Percentiles rank a stretch among this genome's conserved stretches.
phyloP scores from a whole-genome alignment of 2,329 filamentous ascomycete genomes.

The Botrytis aclada region DNA sequence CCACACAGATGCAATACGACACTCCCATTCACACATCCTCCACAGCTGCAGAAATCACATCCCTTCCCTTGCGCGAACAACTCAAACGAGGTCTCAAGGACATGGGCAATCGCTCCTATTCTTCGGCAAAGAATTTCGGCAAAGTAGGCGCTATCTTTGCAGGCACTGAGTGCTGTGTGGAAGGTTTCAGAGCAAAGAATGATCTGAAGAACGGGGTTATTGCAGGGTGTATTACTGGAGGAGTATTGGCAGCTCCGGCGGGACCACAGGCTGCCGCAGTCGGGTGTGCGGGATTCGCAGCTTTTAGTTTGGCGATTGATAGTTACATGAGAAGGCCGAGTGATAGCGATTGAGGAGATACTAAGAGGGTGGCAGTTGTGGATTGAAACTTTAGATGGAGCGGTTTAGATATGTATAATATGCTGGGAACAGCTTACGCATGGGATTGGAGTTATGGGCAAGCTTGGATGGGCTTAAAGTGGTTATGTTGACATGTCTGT shows the following conservation, averaged over 20 bases:
- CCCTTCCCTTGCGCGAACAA: conserved; percentile 81
- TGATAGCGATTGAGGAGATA: conserved; percentile 45
- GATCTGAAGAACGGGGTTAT: conserved; percentile 84
- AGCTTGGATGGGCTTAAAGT: conserved; percentile 9
- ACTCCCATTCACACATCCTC: conserved; percentile 63
- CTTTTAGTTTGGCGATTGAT: conserved; percentile 89
- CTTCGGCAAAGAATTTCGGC: conserved; percentile 90
- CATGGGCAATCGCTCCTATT: conserved; percentile 82
- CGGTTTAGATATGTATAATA: conserved; percentile 9
- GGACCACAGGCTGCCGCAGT: conserved; percentile 85
- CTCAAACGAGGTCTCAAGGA: conserved; percentile 85
- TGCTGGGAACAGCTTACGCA: conserved; percentile 10
- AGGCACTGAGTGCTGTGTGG: conserved; percentile 93
- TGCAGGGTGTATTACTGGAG: conserved; percentile 88
- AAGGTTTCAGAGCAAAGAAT: conserved; percentile 89
- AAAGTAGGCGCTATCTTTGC: conserved; percentile 88
- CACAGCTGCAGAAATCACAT: conserved; percentile 44
- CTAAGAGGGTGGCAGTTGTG: not conserved
- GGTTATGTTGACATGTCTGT: conserved; percentile 8
- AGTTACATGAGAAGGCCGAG: conserved; percentile 80
- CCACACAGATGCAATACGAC: conserved; percentile 88
- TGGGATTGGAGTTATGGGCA: conserved; percentile 16
- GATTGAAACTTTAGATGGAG: not conserved
- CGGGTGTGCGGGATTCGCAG: conserved; percentile 90
- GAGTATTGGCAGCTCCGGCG: conserved; percentile 78